phyloP scores from a whole-genome alignment of 1,284 basidiomycete species.

The Cryptococcus depauperatus region DNA sequence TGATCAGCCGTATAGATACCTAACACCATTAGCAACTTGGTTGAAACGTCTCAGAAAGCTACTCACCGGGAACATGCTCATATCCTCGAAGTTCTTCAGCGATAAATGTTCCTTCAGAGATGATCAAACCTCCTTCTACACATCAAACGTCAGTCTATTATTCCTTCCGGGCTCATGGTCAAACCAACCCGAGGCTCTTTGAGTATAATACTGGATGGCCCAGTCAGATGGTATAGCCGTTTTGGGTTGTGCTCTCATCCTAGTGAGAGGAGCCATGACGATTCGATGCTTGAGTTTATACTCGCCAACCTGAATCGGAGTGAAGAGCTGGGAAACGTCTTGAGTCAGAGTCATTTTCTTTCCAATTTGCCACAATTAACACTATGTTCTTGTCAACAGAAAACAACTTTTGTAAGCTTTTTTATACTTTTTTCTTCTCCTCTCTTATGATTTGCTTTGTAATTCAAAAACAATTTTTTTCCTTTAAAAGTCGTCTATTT shows the following conservation, averaged over 20 bases:
- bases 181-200: constrained; percentile 30
- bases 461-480: no score
- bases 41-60: not conserved
- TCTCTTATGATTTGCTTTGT: no score
- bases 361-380: no score
- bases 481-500: no score
- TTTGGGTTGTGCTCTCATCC: constrained; percentile 25
- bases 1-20: constrained; percentile 25
- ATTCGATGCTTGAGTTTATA: constrained; percentile 36
- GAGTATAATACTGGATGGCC: constrained; percentile 37
- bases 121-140: constrained; percentile 33
- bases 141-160: not conserved
- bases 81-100: constrained; percentile 16
- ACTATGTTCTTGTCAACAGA: no score
- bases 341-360: no score
- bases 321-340: constrained; percentile 25
- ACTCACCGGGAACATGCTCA: constrained; percentile 11
- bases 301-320: constrained; percentile 23
- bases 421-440: no score
- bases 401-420: no score
- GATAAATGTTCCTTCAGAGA: constrained; percentile 35
- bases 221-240: constrained; percentile 22
- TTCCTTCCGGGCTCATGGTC: not conserved
- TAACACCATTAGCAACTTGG: not conserved
- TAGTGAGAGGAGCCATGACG: constrained; percentile 41